Base-by-base conservation (phyloP, 495 filamentous ascomycete genomes). In the Pyrenula aspistea region DNA sequence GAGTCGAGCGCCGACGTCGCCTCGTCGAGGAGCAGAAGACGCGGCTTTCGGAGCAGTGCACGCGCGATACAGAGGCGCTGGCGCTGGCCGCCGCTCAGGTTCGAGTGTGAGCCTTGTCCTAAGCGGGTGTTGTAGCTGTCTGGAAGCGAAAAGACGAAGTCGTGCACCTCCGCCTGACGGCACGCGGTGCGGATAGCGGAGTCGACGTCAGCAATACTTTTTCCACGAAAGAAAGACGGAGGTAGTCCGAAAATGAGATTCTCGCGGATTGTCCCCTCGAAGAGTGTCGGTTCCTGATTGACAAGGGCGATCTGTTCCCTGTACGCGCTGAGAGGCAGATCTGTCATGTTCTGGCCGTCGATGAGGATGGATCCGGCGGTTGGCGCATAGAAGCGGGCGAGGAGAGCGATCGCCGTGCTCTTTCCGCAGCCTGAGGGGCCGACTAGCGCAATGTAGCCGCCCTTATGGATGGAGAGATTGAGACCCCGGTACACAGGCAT, bases 1-100 rank as follows among this genome's bases (percentile, higher is more conserved):
- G 83, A 81, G 58, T 94, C 88, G 42, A 91, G 70, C n/a, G 82
- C 81, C 49, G 76, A 81, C 2, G 89, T 92, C 0, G 88, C 85
- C 67, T 94, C 88, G 61, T 94, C 88, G 1, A 94, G 73, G 25
- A 94, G 69, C 59, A 92, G 66, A 24, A 92, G 69, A 51, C 75
- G 70, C 2, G 89, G 87, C 51, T 85, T 78, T 11, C 87, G 79
- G 10, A 94, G 79, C 23, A 92, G 71, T 0, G 88, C 87, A 21
- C 89, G 70, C 1, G 89, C 88, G 54, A 94, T 87, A 1, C 84
- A 78, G 19, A 94, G 66, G 12, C 88, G 73, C 65, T 92, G 88
- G 63, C 82, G 83, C 68, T 94, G 88, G 0, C 88, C 88, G 2
- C 88, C 88, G 0, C 82, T 86, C 53, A 94, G 77, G 21, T 72